A percentile compares a stretch with the other conserved stretches of the same genome.
These are phyloP conservation scores for Filobasidium wieringae DNA, from an alignment of 768 basidiomycete species.

Conservation along the genomic window DNA sequence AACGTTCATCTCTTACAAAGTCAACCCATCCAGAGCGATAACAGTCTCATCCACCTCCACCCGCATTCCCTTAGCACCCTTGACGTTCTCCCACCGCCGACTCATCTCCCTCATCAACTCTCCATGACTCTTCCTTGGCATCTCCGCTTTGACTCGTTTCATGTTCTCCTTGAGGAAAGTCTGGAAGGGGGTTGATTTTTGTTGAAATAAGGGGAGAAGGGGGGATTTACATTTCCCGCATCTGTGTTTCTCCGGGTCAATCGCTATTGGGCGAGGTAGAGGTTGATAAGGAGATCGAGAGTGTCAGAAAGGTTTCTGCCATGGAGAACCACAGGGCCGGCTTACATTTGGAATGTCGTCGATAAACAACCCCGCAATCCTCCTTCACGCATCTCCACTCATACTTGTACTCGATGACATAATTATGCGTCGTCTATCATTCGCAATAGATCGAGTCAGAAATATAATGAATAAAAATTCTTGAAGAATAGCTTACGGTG, in stretches of 20 bases:
- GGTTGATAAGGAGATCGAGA: no score
- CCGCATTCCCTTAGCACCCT: slow-evolving; percentile 8
- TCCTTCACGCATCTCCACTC: slow-evolving; percentile 29
- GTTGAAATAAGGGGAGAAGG: no score
- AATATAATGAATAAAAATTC: neutral
- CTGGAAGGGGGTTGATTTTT: no score
- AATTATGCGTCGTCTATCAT: slow-evolving; percentile 38
- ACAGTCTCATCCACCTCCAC: neutral
- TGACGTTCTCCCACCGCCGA: slow-evolving; percentile 8
- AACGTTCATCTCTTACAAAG: no score
- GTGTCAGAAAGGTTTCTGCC: no score
- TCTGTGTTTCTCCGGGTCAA: no score
- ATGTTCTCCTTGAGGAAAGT: slow-evolving; percentile 12
- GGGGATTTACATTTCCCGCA: no score
- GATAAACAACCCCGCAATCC: slow-evolving; percentile 34
- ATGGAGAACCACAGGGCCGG: no score
- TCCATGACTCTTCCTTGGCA: slow-evolving; percentile 7
- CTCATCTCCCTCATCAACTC: slow-evolving; percentile 6
- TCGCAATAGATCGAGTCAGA: neutral
- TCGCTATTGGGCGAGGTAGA: no score
- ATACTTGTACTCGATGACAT: slow-evolving; percentile 41
- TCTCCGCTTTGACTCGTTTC: slow-evolving; percentile 8
- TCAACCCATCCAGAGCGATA: no score
- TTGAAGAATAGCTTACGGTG: slow-evolving; percentile 39
- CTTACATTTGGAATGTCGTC: slow-evolving; percentile 36